Evolutionary conservation across 495 filamentous ascomycete genomes (phyloP), one percentile per base, ranked within the genome.

Genomic region (Tuber calosporum): DNA sequence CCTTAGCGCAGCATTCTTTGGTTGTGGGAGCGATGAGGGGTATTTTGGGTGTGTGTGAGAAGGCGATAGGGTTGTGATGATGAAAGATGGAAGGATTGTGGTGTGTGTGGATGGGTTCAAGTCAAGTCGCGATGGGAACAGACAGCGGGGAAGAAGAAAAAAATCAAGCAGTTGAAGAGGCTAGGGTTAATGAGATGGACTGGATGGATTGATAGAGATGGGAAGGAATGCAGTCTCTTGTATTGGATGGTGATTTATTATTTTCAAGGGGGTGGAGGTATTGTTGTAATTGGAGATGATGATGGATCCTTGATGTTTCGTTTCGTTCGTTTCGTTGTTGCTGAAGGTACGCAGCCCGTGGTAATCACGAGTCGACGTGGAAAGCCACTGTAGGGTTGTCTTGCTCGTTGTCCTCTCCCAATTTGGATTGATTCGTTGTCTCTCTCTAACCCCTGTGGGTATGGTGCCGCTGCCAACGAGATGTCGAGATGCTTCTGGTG

Each of bases 51-150:
- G 53, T 62, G 53, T 62, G n/a, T 62, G 53, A 13, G n/a, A 62
- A 62, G 53, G 53, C 26, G 53, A 62, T 62, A 30, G 53, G 53
- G 53, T 30, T 62, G 26, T 62, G 53, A 30, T 62, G 53, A 30
- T 62, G 53, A 62, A 62, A 62, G 53, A 17, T 62, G 53, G 53
- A 0, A 30, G n/a, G 45, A 26, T 26, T 62, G 53, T 62, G 7
- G 53, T 3, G 26, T 26, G 53, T 8, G 53, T 58, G 48, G 48
- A 6, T 30, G n/a, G n/a, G n/a, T 58, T 58, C 30, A 58, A 58
- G 48, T 62, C 53, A 62, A 62, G 53, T 62, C 53, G 53, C 53
- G 53, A 62, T 62, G 53, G 26, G 53, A 62, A 62, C 13, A 11
- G 45, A 53, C 22, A 53, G 22, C 22, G 20, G 45, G 45, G 8